Base-by-base conservation (phyloP, 1,284 basidiomycete species). In the Irpex sp. region DNA sequence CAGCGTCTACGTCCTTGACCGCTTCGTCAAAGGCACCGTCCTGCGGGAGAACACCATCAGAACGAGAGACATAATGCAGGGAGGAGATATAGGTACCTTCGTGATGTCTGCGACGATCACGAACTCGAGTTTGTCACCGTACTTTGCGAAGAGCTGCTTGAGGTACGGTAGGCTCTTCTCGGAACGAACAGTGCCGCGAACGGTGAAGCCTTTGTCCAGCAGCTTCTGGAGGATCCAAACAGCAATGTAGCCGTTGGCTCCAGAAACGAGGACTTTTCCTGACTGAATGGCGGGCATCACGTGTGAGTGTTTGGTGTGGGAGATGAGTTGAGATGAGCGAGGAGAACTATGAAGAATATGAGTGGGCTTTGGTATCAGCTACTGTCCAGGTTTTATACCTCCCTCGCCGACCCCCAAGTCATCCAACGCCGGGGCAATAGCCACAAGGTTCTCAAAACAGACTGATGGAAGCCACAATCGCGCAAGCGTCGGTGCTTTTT, bases 161-260 rank as follows among this genome's bases (percentile, higher is more conserved):
- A 85, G 72, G 68, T 87, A 80, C 4, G 78, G 74, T 11, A 79
- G 83, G 74, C 87, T 88, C 33, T 71, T 73, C 19, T 71, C 70
- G 0, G 81, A 79, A 35, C 86, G 80, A 7, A 88, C 85, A 0
- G 85, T 84, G 8, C 82, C 84, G 21, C 84, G 78, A 19, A 89
- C 86, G 15, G 79, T 60, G 68, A 75, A 84, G 36, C 77, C 78
- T 26, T 72, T 68, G 58, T 80, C 75, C 36, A 83, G 74, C 7
- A 81, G 72, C 2, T 59, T 63, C 11, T 70, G 70, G 15, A 78
- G 74, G 59, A 80, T 68, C 77, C 79, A 80, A 7, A 72, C 67
- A 15, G 76, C 78, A 65, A 79, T 74, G 68, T 74, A 81, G 35
- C 79, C 79, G 65, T 78, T 79, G 11, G 78, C 78, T 46, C 79